These are phyloP conservation scores for Onygena corvina DNA, from an alignment of 2,329 filamentous ascomycete genomes.

Conservation along the genomic window DNA sequence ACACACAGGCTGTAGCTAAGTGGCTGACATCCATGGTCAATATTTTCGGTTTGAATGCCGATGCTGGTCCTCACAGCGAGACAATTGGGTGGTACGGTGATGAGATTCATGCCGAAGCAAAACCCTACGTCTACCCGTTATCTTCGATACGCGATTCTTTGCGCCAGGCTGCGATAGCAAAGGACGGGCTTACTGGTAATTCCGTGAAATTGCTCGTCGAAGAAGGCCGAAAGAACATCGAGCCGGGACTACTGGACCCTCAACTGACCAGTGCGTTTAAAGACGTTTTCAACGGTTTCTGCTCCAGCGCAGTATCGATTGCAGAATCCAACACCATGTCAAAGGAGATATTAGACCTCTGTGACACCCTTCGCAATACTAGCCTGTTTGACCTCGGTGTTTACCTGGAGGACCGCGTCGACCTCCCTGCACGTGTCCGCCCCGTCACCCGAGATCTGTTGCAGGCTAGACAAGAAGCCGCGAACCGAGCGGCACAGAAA, in stretches of 20 bases:
- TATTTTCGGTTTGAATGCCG: constrained; percentile 60
- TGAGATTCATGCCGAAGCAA: constrained; percentile 48
- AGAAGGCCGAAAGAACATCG: constrained; percentile 15
- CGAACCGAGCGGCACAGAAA: constrained; percentile 34
- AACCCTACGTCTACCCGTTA: constrained; percentile 49
- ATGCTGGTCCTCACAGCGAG: constrained; percentile 24
- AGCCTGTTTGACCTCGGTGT: constrained; percentile 73
- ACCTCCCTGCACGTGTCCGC: constrained; percentile 59
- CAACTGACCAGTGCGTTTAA: constrained; percentile 30
- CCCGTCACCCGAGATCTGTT: constrained; percentile 50
- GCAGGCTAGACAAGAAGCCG: constrained; percentile 40
- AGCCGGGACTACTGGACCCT: constrained; percentile 11
- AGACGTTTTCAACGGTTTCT: constrained; percentile 34
- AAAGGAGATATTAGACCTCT: constrained; percentile 63
- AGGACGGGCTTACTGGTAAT: constrained; percentile 31
- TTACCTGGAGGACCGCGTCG: constrained; percentile 71
- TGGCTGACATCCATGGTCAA: constrained; percentile 77
- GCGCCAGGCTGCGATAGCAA: constrained; percentile 43
- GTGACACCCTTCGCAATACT: constrained; percentile 67
- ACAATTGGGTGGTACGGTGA: constrained; percentile 54
- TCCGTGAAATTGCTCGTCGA: constrained; percentile 31
- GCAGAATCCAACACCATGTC: constrained; percentile 43
- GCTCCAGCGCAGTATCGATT: constrained; percentile 28
- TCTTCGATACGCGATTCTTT: constrained; percentile 47
- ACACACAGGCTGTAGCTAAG: constrained; percentile 47